Evolutionary conservation across 2,329 filamentous ascomycete genomes (phyloP), one percentile per base, ranked within the genome.

Genomic region (Colletotrichum sp.): DNA sequence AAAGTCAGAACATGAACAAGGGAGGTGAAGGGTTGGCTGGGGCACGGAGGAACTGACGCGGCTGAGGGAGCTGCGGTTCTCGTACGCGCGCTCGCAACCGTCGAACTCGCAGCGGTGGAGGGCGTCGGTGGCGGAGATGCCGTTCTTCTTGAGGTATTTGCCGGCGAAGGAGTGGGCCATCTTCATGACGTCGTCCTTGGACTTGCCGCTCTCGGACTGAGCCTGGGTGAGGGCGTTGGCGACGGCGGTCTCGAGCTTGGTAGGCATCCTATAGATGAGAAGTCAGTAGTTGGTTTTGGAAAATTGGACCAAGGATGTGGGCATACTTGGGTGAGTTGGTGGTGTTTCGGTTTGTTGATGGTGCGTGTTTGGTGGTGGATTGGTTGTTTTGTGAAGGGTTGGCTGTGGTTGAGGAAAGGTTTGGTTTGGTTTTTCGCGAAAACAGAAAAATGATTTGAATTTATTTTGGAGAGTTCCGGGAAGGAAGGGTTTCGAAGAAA

Each of bases 231-330:
- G 61, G 15, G 34, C 61, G 21, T 64, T 43, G 32, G 24, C 9
- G 34, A 64, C 61, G 34, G 34, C 61, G 32, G 32, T 64, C 61
- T 64, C 61, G 32, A 64, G 61, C 15, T 43, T 64, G 21, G n/a
- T 34, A 26, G 61, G 34, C 61, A 64, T 64, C 8, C 61, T 64
- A 9, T 21, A 7, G 43, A 26, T 18, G 32, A 21, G 7, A 21
- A 1, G 8, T 30, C 9, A 30, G 28, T 8, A 4, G 12, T 13
- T n/a, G 3, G 3, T 8, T 28, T 32, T 15, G 28, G 3, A 1
- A 13, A 6, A 61, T 2, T 8, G n/a, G 12, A n/a, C 12, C 10
- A 52, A 8, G 0, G 28, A 32, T 10, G 4, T n/a, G 30, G 2
- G 6, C 9, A 21, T 34, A 63, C 58, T 63, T 63, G 58, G 0